phyloP scores from a whole-genome alignment of 768 basidiomycete species.

The Tricholomella constricta region DNA sequence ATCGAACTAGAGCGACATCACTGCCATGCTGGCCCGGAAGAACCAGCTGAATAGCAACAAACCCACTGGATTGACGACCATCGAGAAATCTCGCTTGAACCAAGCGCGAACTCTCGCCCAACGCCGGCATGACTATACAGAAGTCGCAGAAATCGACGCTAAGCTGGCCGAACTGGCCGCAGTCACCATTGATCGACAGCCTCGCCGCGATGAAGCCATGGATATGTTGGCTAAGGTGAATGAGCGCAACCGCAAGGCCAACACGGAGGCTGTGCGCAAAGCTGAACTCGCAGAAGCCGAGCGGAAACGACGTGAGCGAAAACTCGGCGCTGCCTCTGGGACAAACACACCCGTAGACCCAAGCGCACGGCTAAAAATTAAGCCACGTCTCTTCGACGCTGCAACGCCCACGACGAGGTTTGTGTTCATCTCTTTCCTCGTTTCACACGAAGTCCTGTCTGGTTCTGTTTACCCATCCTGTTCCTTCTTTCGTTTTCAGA shows the following conservation, averaged over 20 bases:
- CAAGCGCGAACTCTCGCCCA: conserved; percentile 75
- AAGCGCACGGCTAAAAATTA: conserved; percentile 67
- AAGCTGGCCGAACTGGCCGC: conserved; percentile 58
- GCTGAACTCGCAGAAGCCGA: conserved; percentile 74
- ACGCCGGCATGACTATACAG: conserved; percentile 68
- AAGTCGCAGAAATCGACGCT: conserved; percentile 61
- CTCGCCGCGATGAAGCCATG: conserved; percentile 24
- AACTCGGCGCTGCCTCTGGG: conserved; percentile 44
- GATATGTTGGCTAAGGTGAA: conserved; percentile 80
- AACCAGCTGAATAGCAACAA: conserved; percentile 38
- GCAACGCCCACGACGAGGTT: conserved; percentile 64
- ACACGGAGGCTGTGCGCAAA: conserved; percentile 75
- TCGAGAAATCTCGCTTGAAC: conserved; percentile 68
- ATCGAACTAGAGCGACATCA: conserved; percentile 69
- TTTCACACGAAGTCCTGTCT: conserved; percentile 9
- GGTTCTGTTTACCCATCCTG: conserved; percentile 10
- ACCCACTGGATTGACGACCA: conserved; percentile 38
- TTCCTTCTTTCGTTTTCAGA: conserved; percentile 30
- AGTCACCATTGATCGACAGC: conserved; percentile 12
- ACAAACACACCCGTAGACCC: conserved; percentile 54
- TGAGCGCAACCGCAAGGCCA: conserved; percentile 86
- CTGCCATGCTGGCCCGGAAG: conserved; percentile 76
- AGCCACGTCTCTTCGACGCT: conserved; percentile 57
- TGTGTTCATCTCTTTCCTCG: conserved; percentile 18
- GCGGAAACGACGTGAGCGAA: conserved; percentile 69